Percentiles rank a stretch among this genome's conserved stretches.
Conservation (phyloP, 169 alveolate genomes). For the Eimeria sp. region DNA sequence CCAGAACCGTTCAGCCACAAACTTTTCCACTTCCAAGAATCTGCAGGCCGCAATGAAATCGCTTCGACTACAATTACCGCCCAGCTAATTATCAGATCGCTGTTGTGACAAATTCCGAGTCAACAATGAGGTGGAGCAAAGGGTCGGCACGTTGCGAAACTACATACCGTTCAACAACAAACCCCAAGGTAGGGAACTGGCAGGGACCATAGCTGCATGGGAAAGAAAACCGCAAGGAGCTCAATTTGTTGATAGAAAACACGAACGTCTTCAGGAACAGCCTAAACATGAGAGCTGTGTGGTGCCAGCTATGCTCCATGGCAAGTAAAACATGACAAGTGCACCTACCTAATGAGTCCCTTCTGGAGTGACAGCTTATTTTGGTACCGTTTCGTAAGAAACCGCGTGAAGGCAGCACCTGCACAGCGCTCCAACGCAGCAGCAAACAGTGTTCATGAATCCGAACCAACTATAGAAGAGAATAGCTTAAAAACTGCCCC, state of each 20-base stretch:
- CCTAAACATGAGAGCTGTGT: neutral
- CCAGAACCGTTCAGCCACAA: constrained; percentile 97
- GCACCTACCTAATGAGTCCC: constrained; percentile 47
- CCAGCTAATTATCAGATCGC: neutral
- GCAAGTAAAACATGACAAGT: neutral
- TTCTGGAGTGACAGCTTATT: constrained; percentile 82
- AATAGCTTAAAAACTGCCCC: neutral
- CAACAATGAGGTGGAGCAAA: neutral
- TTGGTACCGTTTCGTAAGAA: constrained; percentile 92
- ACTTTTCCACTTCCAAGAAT: constrained; percentile 93
- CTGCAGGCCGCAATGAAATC: constrained; percentile 7
- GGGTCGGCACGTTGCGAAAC: neutral
- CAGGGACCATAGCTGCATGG: constrained; percentile 99
- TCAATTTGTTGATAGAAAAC: neutral
- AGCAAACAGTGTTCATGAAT: neutral
- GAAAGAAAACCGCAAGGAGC: neutral
- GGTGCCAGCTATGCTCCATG: neutral
- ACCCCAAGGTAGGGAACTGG: constrained; percentile 99
- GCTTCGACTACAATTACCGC: neutral
- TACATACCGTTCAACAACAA: constrained; percentile 97
- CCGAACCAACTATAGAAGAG: neutral
- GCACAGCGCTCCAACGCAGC: neutral
- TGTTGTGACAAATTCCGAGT: neutral
- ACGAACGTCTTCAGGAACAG: neutral
- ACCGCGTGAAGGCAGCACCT: constrained; percentile 96